Base-by-base conservation (phyloP, 1,284 basidiomycete genomes). In the Malassezia nana region DNA sequence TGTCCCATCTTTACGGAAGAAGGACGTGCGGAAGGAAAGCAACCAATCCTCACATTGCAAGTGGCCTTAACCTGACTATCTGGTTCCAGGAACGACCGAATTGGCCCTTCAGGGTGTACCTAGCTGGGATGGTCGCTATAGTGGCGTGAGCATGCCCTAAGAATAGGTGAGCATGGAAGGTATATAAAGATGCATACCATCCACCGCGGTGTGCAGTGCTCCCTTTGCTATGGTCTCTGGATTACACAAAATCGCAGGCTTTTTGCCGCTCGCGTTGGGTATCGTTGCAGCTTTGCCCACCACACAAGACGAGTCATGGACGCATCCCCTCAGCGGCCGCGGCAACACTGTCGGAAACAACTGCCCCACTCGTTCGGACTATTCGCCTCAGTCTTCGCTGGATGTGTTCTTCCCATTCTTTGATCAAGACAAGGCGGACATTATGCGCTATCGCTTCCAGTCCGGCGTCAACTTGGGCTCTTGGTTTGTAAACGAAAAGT, bases 401-500 rank as follows among this genome's bases (percentile, higher is more conserved):
- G 26, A 59, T 4, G 66, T 65, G 24, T 29, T 41, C 9, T 72
- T 66, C 42, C 60, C 65, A 13, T 45, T 41, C 6, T 72, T 67
- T 29, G 67, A 72, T 48, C 60, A 66, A 0, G 60, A 64, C 26
- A 61, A 62, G 35, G 65, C 69, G 9, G 69, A 60, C 52, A 59
- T 64, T 41, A 62, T 67, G 62, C 62, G 66, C 26, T 67, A 67
- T 33, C 64, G 66, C 20, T 57, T 64, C 55, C 66, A 67, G 55
- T 56, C 61, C 46, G 66, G 64, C 25, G 62, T 68, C 54, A 68
- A 68, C 28, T 40, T 63, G 4, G 66, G 66, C 39, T 46, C 59
- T 12, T 68, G 66, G 66, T 85, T 87, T 64, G 83, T 86, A 1
- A 81, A 83, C 52, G 85, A 87, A 69, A 76, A 79, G 28, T 87